Conservation (phyloP, 192 early-diverging fungal species). For the Coemansia sp. region DNA sequence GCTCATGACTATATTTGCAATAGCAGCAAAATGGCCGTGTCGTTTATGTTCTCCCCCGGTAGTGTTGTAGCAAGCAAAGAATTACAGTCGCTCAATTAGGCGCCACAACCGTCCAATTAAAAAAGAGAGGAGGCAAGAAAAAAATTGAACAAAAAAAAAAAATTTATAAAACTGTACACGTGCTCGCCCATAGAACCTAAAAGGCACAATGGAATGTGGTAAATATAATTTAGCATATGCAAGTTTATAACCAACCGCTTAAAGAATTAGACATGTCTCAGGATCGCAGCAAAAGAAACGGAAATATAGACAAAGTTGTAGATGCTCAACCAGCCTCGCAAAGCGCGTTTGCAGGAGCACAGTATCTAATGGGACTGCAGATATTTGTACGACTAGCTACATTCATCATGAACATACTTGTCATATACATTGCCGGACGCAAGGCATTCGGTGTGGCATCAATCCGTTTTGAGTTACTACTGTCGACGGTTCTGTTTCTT, state of each 20-base stretch:
- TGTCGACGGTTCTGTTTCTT: constrained; percentile 89
- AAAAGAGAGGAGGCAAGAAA: not conserved
- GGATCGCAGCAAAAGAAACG: too few species aligned
- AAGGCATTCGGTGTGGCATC: constrained; percentile 79
- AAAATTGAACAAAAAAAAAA: constrained; percentile 1
- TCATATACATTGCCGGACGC: constrained; percentile 68
- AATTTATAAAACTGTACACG: constrained; percentile 4
- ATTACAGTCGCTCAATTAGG: too few species aligned
- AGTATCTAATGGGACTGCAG: constrained; percentile 74
- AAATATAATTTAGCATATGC: too few species aligned
- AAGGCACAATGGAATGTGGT: not conserved
- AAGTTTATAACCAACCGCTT: too few species aligned
- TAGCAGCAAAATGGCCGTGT: not conserved
- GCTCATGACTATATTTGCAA: constrained; percentile 13
- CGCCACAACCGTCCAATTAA: not conserved
- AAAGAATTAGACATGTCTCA: too few species aligned
- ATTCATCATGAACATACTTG: constrained; percentile 77
- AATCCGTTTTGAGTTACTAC: constrained; percentile 79
- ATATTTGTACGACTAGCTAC: constrained; percentile 72
- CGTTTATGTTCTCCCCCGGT: not conserved
- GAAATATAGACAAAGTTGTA: too few species aligned
- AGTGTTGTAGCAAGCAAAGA: not conserved
- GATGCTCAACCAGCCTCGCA: not conserved
- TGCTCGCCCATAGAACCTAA: constrained; percentile 3
- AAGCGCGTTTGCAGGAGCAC: constrained; percentile 65